phyloP scores from a whole-genome alignment of 495 filamentous ascomycete species.

The Penicillium canariense region DNA sequence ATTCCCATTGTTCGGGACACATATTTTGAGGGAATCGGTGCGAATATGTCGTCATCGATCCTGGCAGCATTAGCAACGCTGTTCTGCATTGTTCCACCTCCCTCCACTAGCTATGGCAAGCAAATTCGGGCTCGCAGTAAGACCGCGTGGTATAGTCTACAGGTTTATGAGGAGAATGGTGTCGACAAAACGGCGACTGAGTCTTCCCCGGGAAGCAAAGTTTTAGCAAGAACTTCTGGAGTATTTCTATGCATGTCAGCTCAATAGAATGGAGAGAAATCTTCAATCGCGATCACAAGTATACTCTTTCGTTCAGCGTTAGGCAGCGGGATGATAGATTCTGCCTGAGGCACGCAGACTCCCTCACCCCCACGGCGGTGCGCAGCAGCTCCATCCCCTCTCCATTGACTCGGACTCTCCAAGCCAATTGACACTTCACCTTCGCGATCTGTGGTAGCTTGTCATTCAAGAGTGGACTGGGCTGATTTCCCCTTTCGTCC shows the following conservation, averaged over 20 bases:
- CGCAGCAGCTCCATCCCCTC: conserved; percentile 10
- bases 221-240: not conserved
- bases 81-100: conserved; percentile 35
- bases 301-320: not conserved
- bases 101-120: conserved; percentile 38
- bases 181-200: conserved; percentile 17
- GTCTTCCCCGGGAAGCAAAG: not conserved
- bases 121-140: conserved; percentile 37
- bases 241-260: too few species aligned
- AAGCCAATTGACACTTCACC: not conserved
- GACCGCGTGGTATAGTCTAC: conserved; percentile 39
- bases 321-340: conserved; percentile 6
- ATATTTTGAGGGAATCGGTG: conserved; percentile 37
- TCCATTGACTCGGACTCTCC: not conserved
- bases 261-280: too few species aligned
- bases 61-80: conserved; percentile 40
- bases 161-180: conserved; percentile 22
- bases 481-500: not conserved
- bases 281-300: not conserved
- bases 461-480: not conserved
- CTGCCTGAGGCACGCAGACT: conserved; percentile 27
- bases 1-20: conserved; percentile 41
- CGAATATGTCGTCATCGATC: conserved; percentile 38
- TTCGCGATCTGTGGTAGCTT: not conserved
- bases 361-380: conserved; percentile 18